phyloP scores from a whole-genome alignment of 1,284 basidiomycete species.

The Tilletia horrida region DNA sequence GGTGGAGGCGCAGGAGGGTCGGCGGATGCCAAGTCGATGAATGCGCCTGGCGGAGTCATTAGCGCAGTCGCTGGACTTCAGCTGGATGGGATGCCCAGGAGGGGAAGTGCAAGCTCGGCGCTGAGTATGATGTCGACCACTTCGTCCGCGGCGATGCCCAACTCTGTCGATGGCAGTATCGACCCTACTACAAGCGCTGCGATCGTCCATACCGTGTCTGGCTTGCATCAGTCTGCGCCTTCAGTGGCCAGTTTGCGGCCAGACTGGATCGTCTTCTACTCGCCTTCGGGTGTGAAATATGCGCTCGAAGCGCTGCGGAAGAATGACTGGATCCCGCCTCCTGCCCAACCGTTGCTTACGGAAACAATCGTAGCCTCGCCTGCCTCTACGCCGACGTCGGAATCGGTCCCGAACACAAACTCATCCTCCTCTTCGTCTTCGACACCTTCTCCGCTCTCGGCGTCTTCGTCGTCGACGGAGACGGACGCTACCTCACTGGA shows the following conservation, averaged over 20 bases:
- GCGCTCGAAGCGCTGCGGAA: constrained; percentile 39
- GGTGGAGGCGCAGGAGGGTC: background rate
- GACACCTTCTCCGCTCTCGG: too few relatives aligned
- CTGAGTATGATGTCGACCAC: background rate
- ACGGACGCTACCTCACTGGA: too few relatives aligned
- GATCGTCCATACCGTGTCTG: background rate
- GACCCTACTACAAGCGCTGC: background rate
- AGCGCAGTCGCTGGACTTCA: too few relatives aligned
- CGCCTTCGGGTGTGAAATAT: constrained; percentile 50
- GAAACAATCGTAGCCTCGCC: too few relatives aligned
- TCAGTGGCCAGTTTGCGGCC: constrained; percentile 25
- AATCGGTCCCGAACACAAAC: background rate
- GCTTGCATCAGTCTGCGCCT: constrained; percentile 18
- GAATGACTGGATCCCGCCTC: constrained; percentile 39
- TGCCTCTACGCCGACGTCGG: background rate
- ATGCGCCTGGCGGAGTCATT: too few relatives aligned
- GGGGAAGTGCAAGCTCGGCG: background rate
- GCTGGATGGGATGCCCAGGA: background rate
- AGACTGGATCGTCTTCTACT: constrained; percentile 54
- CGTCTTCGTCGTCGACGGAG: background rate
- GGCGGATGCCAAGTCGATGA: background rate
- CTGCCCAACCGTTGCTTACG: background rate
- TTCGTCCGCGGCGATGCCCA: background rate
- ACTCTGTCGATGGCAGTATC: background rate
- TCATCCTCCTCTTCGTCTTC: background rate